Percentiles rank a stretch among this genome's conserved stretches.
phyloP scores from a whole-genome alignment of 192 early-diverging fungal species.

The Coemansia reversa region DNA sequence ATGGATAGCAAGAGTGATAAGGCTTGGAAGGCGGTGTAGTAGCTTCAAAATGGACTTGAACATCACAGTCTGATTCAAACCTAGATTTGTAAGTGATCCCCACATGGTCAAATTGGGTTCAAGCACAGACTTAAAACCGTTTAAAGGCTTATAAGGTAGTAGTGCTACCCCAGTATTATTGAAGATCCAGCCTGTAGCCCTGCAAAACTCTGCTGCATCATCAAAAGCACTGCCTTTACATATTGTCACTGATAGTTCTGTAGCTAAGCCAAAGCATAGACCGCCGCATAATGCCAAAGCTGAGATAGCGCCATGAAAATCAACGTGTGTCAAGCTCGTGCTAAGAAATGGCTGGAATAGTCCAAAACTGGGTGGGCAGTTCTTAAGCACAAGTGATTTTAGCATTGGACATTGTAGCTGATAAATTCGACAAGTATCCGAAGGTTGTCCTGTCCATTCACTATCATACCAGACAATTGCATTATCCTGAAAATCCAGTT shows the following conservation, averaged over 20 bases:
- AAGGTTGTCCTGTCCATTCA: background rate
- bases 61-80: background rate
- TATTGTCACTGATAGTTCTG: background rate
- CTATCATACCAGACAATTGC: background rate
- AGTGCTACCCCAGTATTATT: background rate
- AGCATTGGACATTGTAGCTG: background rate
- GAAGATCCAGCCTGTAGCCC: background rate
- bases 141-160: background rate
- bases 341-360: background rate
- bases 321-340: background rate
- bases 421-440: background rate
- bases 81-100: background rate
- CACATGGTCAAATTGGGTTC: background rate
- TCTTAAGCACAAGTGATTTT: background rate
- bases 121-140: background rate
- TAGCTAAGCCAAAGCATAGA: background rate
- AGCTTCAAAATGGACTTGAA: background rate
- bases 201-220: background rate
- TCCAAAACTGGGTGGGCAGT: background rate
- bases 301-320: background rate
- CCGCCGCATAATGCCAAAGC: background rate
- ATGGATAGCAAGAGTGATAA: background rate
- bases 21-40: background rate
- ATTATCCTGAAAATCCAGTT: background rate
- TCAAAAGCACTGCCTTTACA: background rate